A percentile compares a stretch with the other conserved stretches of the same genome.
Evolutionary conservation across 2,329 filamentous ascomycete genomes (phyloP).

Genomic region (Ceratocystis papillata): DNA sequence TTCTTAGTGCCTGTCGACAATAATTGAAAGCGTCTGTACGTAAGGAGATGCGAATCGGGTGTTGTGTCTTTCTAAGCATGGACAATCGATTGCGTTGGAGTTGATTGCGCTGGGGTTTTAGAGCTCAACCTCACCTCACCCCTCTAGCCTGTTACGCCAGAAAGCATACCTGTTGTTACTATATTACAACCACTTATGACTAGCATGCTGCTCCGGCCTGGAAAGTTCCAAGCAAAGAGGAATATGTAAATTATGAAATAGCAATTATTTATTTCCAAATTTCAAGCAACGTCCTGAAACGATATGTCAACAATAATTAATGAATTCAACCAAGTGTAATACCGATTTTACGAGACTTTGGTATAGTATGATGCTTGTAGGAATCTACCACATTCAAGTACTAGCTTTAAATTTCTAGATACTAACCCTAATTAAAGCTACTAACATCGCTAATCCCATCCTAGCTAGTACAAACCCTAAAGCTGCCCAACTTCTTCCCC

Average conservation of each 20-base stretch:
- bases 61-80: not conserved
- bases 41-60: not conserved
- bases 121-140: slow-evolving; percentile 18
- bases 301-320: too few species aligned
- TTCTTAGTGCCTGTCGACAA: not conserved
- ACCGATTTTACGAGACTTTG: too few species aligned
- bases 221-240: too few species aligned
- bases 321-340: too few species aligned
- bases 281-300: too few species aligned
- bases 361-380: not conserved
- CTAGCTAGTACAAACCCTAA: not conserved
- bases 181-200: slow-evolving; percentile 15
- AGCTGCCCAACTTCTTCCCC: not conserved
- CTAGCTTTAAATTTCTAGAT: slow-evolving; percentile 5
- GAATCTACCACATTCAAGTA: not conserved
- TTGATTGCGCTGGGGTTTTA: slow-evolving; percentile 14
- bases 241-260: too few species aligned
- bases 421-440: not conserved
- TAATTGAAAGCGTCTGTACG: not conserved
- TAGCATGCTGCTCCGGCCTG: not conserved
- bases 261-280: too few species aligned
- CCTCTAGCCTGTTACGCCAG: slow-evolving; percentile 16
- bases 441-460: not conserved
- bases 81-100: slow-evolving; percentile 1
- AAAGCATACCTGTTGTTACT: not conserved